Evolutionary conservation across 1,284 basidiomycete genomes (phyloP), one percentile per base, ranked within the genome.

Genomic region (Ganoderma boninense): DNA sequence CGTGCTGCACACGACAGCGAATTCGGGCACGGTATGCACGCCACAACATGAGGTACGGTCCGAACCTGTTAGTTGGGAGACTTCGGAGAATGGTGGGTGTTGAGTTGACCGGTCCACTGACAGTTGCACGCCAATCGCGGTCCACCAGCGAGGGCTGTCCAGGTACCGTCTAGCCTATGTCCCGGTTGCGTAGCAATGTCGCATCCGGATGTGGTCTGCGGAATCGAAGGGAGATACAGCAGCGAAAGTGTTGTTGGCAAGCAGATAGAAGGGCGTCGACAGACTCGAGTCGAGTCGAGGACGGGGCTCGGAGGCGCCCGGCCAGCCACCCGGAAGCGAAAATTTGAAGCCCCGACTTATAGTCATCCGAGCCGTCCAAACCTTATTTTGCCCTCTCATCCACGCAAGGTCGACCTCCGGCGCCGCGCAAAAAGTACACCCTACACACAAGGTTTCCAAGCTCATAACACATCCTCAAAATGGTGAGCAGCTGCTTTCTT

Each of bases 391-490:
- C 63, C 59, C 66, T 67, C 71, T 66, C 73, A 77, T 77, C 76
- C 77, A 78, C 78, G 74, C 76, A 75, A 76, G 49, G 75, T 77
- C 76, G 76, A 72, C 71, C 75, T 69, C 73, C 64, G 60, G 75
- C 73, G 77, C 77, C 77, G 72, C 71, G 70, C 76, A 77, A 79
- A 77, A 77, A 72, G 70, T 71, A 66, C 73, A 65, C 74, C 75
- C 68, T 73, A 70, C 74, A 73, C 61, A 66, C 74, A 71, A 66
- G 71, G 65, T 75, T 67, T 66, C 68, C 68, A 69, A 73, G 72
- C 69, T 54, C 69, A 54, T 71, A 65, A 60, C 69, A 38, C 62
- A 67, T 26, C 46, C 40, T 60, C 71, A 80, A 80, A 80, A 80
- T 80, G 79, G 79, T 79, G 71, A 35, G 77, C 74, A 18, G 13